Conservation (phyloP, 306 rosid species). For the Ammopiptanthus mongolicus region DNA sequence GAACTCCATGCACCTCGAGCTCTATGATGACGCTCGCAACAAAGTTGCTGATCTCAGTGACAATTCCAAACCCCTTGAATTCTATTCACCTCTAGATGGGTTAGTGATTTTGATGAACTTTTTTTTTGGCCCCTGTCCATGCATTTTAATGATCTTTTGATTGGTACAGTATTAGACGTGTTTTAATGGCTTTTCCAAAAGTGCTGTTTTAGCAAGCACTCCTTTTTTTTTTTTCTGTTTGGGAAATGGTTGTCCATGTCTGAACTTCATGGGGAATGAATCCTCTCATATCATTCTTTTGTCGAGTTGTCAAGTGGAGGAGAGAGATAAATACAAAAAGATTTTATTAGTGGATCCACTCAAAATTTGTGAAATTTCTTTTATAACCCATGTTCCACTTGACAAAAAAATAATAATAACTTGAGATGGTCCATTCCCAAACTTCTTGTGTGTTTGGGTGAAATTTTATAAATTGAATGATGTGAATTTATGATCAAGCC, state of each 20-base stretch:
- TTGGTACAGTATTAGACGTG: too few relatives aligned
- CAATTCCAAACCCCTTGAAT: constrained; percentile 59
- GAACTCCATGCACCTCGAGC: constrained; percentile 66
- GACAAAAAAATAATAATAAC: too few relatives aligned
- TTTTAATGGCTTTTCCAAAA: background rate
- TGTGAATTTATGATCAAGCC: background rate
- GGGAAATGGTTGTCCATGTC: background rate
- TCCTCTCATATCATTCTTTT: too few relatives aligned
- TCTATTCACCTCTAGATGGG: constrained; percentile 86
- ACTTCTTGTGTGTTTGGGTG: background rate
- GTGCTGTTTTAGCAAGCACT: background rate
- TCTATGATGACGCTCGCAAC: constrained; percentile 57
- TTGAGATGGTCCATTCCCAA: too few relatives aligned
- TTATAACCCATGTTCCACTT: too few relatives aligned
- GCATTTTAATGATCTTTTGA: background rate
- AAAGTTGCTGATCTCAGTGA: constrained; percentile 60
- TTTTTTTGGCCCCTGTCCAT: background rate
- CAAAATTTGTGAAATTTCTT: too few relatives aligned
- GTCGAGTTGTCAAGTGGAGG: too few relatives aligned
- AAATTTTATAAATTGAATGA: background rate
- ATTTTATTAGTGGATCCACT: too few relatives aligned
- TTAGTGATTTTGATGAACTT: background rate
- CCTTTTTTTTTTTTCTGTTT: background rate
- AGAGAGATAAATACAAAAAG: too few relatives aligned
- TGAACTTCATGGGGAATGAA: background rate